Base-by-base conservation (phyloP, 2,329 filamentous ascomycete species). In the Paracamarosporium sp. region DNA sequence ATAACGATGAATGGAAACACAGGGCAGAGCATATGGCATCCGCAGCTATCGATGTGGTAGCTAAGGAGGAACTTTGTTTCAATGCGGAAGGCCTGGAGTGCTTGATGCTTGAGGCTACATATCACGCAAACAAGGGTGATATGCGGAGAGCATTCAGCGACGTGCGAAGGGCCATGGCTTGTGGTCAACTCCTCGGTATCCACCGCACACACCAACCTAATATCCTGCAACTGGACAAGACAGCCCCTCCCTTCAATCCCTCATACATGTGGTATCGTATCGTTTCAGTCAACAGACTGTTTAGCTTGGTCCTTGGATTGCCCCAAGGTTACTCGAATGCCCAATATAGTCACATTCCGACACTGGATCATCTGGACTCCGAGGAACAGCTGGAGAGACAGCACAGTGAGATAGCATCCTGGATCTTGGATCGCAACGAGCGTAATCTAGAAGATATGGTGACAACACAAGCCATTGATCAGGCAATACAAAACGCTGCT, bases 71-170 rank as follows among this genome's bases (percentile, higher is more conserved):
- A 9, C 24, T 55, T 1, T 25, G 36, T 6, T 17, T 27, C 11
- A 55, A 36, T 17, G 44, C 53, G 13, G 53, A 55, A 43, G 53
- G 27, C 9, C 24, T 55, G 11, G 53, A 55, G 28, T 55, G 53
- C 24, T 35, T 55, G 15, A 55, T 55, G 44, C 25, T 55, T 24
- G 53, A 55, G 41, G 53, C 45, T n/a, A 50, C 45, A 43, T 55
- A 33, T 35, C 53, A 55, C 28, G 44, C 35, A 11, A 48, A 55
- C 25, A 50, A 31, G 17, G 53, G 53, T 6, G 22, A 41, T 27
- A 41, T 55, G 30, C 53, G 45, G 8, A 22, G 45, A 17, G 53
- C 53, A 25, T 50, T 55, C 15, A 43, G 33, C 11, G 24, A 44
- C 12, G 45, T 55, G 11, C 28, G 53, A 17, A 55, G 53, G 47